These are phyloP conservation scores for Macrolepiota dolichaula DNA, from an alignment of 768 basidiomycete species.

Conservation along the genomic window DNA sequence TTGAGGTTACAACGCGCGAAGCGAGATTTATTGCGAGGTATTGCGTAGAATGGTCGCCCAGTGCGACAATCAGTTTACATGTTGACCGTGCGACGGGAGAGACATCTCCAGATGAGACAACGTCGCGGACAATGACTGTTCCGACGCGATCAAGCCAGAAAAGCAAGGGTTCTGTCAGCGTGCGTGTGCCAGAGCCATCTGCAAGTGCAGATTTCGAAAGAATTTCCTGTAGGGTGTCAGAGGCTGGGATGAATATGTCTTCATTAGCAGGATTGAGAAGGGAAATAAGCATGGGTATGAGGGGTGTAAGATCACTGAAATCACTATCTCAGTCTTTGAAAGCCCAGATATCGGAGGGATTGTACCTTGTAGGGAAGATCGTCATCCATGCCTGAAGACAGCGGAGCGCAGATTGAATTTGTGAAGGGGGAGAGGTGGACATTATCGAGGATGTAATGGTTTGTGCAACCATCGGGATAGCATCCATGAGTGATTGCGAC, in stretches of 20 bases:
- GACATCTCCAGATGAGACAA: conserved; percentile 35
- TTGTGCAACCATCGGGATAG: conserved; percentile 67
- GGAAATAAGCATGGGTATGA: conserved; percentile 64
- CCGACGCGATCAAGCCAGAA: conserved; percentile 68
- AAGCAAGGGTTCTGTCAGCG: conserved; percentile 84
- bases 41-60: conserved; percentile 83
- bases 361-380: conserved; percentile 64
- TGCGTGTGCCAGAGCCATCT: conserved; percentile 63
- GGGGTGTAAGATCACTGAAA: conserved; percentile 61
- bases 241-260: conserved; percentile 56
- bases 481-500: conserved; percentile 61
- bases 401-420: conserved; percentile 69
- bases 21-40: conserved; percentile 74
- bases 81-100: conserved; percentile 64
- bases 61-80: conserved; percentile 75
- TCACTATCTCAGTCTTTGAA: neutral
- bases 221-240: conserved; percentile 75
- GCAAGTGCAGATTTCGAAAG: conserved; percentile 71
- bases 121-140: conserved; percentile 36
- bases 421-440: conserved; percentile 30
- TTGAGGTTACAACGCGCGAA: conserved; percentile 21
- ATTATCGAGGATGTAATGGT: conserved; percentile 60
- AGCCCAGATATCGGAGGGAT: neutral
- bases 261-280: conserved; percentile 54
- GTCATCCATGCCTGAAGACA: conserved; percentile 85